These are phyloP conservation scores for Candida sanyiensis DNA, from an alignment of 805 yeast species.

Conservation along the genomic window DNA sequence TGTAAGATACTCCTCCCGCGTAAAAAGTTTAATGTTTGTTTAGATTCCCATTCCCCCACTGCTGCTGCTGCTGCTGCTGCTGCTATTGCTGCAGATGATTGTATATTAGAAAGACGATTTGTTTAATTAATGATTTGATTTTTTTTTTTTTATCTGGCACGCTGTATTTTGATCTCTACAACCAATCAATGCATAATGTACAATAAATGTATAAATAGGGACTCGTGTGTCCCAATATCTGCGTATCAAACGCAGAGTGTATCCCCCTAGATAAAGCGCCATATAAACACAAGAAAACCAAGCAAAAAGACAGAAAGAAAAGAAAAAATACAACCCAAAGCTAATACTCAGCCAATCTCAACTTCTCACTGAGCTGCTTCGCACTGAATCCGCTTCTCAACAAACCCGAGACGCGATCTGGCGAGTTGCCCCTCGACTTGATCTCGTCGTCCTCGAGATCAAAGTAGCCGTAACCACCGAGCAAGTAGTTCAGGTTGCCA, in stretches of 20 bases:
- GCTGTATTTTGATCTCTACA: background rate
- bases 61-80: too few relatives aligned
- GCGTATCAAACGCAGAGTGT: background rate
- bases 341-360: conserved; percentile 27
- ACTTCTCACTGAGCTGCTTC: conserved; percentile 25
- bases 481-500: conserved; percentile 34
- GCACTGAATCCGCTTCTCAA: conserved; percentile 22
- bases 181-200: too few relatives aligned
- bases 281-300: background rate
- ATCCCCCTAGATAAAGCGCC: background rate
- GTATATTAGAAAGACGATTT: too few relatives aligned
- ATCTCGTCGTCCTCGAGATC: conserved; percentile 61
- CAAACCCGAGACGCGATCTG: conserved; percentile 21
- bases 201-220: too few relatives aligned
- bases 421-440: conserved; percentile 37
- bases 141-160: background rate
- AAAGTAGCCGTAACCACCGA: conserved; percentile 88
- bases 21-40: too few relatives aligned
- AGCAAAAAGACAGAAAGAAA: too few relatives aligned
- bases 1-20: too few relatives aligned
- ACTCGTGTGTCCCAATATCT: background rate
- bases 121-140: conserved; percentile 5
- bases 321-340: too few relatives aligned
- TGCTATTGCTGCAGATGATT: too few relatives aligned
- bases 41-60: too few relatives aligned